Conservation (phyloP, 805 yeast genomes). For the Zygoascus bituminiphila region DNA sequence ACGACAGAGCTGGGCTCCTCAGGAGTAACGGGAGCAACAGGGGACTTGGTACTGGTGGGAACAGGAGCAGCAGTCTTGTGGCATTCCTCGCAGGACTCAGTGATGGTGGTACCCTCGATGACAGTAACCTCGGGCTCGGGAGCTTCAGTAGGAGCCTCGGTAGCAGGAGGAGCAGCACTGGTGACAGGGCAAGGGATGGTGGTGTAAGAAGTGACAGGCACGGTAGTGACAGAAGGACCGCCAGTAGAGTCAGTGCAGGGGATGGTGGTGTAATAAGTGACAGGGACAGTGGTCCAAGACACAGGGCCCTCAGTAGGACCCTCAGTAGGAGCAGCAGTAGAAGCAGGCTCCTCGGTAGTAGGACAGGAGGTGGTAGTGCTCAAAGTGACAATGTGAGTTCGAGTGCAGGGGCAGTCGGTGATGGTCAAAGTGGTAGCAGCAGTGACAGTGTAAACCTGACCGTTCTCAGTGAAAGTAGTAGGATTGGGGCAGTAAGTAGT, state of each 20-base stretch:
- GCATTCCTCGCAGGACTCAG: no score
- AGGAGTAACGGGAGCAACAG: slow-evolving; percentile 3
- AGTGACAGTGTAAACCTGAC: slow-evolving; percentile 65
- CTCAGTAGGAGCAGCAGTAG: slow-evolving; percentile 14
- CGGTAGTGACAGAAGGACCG: slow-evolving; percentile 14
- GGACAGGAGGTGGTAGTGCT: slow-evolving; percentile 26
- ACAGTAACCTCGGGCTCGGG: slow-evolving; percentile 15
- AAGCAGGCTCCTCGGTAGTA: slow-evolving; percentile 9
- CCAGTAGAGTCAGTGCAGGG: slow-evolving; percentile 14
- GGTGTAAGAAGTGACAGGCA: slow-evolving; percentile 37
- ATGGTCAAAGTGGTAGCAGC: slow-evolving; percentile 74
- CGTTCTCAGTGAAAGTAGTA: slow-evolving; percentile 57
- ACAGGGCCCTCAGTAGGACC: slow-evolving; percentile 9
- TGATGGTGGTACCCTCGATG: slow-evolving; percentile 23
- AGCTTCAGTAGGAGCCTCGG: slow-evolving; percentile 16
- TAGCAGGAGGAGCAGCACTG: slow-evolving; percentile 14
- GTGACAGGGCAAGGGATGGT: slow-evolving; percentile 6
- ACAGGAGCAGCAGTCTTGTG: slow-evolving; percentile 19
- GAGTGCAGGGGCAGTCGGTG: slow-evolving; percentile 82
- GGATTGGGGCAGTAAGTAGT: slow-evolving; percentile 80
- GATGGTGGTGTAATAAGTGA: slow-evolving; percentile 16
- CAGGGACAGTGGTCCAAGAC: slow-evolving; percentile 18
- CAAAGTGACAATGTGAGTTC: slow-evolving; percentile 33
- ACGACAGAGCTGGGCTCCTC: slow-evolving; percentile 31
- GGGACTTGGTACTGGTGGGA: slow-evolving; percentile 28